phyloP scores from a whole-genome alignment of 371 early-diverging fungal species.

The Umbelopsis sp. region DNA sequence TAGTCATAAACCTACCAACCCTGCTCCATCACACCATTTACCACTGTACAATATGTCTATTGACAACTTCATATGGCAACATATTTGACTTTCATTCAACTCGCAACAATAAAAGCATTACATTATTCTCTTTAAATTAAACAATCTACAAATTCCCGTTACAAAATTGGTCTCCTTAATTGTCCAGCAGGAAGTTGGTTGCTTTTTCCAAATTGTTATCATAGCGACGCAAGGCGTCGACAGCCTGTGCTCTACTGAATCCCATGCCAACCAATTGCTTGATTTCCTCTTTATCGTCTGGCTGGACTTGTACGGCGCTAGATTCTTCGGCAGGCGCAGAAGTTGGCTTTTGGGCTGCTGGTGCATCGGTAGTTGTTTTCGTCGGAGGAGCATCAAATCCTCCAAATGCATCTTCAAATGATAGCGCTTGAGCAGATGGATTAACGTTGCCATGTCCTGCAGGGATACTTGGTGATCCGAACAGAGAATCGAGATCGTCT shows the following conservation, averaged over 20 bases:
- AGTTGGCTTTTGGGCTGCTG: background rate
- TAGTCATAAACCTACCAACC: background rate
- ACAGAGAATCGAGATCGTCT: constrained; percentile 53
- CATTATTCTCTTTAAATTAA: background rate
- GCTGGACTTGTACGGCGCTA: background rate
- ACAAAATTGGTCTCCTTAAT: background rate
- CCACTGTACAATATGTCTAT: background rate
- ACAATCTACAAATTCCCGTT: background rate
- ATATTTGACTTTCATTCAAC: background rate
- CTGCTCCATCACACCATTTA: background rate
- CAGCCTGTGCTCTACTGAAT: constrained; percentile 54
- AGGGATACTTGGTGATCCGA: constrained; percentile 30
- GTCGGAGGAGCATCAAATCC: constrained; percentile 26
- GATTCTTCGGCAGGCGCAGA: background rate
- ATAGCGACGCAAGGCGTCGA: constrained; percentile 62
- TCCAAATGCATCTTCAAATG: constrained; percentile 49
- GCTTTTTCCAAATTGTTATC: constrained; percentile 66
- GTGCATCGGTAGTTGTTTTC: background rate
- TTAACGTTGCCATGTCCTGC: background rate
- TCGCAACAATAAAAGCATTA: background rate
- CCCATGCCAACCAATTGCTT: constrained; percentile 59
- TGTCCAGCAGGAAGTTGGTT: constrained; percentile 59
- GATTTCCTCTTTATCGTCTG: constrained; percentile 31
- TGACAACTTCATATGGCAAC: background rate
- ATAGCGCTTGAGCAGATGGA: background rate